A percentile compares a stretch with the other conserved stretches of the same genome.
Evolutionary conservation across 345 rosid species (phyloP).

Genomic region (Citropsis articulata): DNA sequence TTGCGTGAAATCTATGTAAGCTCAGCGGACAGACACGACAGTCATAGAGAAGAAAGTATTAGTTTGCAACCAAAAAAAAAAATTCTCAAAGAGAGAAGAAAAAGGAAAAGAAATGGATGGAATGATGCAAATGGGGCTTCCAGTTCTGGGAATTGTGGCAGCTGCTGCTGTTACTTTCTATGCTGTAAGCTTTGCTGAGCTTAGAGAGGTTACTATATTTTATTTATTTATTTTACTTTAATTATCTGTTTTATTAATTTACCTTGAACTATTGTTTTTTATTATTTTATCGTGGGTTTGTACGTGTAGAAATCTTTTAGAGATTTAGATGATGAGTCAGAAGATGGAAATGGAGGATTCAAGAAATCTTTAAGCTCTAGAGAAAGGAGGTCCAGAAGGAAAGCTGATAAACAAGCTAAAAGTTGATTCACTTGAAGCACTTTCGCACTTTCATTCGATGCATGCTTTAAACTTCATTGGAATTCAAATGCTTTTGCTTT

Average conservation of each 20-base stretch:
- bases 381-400: constrained; percentile 48
- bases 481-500: not conserved
- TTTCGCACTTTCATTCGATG: not conserved
- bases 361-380: constrained; percentile 51
- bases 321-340: constrained; percentile 50
- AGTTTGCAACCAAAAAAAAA: not conserved
- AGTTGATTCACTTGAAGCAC: not conserved
- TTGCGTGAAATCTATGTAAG: no score
- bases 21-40: no score
- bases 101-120: constrained; percentile 50
- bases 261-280: not conserved
- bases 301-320: constrained; percentile 53
- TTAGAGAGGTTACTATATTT: constrained; percentile 47
- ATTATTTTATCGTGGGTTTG: not conserved
- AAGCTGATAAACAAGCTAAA: constrained; percentile 37
- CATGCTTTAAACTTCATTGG: not conserved
- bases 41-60: no score
- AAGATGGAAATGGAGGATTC: constrained; percentile 40
- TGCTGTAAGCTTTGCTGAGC: constrained; percentile 62
- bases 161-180: constrained; percentile 68
- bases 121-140: constrained; percentile 53
- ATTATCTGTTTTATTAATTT: not conserved
- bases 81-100: not conserved
- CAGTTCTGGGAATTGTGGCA: constrained; percentile 59
- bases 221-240: not conserved